phyloP scores from a whole-genome alignment of 495 filamentous ascomycete species.

The Penicillium robsamsonii region DNA sequence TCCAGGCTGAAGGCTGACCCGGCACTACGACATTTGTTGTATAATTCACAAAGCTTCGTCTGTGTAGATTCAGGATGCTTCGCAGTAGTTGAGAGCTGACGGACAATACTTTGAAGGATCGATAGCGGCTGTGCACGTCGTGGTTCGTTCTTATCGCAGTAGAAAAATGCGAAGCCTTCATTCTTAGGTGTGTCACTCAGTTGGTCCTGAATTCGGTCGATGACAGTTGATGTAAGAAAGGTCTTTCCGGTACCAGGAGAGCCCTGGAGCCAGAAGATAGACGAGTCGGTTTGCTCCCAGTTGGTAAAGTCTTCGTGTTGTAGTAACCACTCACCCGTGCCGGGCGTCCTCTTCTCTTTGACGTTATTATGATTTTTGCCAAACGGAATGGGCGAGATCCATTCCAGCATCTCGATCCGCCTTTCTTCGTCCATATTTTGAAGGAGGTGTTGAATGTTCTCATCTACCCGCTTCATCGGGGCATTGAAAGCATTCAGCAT shows the following conservation, averaged over 20 bases:
- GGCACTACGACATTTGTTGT: constrained; percentile 10
- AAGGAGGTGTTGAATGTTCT: constrained; percentile 10
- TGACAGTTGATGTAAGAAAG: constrained; percentile 34
- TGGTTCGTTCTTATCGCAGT: constrained; percentile 36
- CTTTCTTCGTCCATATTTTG: constrained; percentile 7
- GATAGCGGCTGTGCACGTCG: constrained; percentile 28
- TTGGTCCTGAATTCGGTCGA: constrained; percentile 25
- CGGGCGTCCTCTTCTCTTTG: constrained; percentile 18
- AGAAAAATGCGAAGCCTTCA: constrained; percentile 43
- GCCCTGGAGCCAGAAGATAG: constrained; percentile 27
- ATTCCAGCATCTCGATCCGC: constrained; percentile 17
- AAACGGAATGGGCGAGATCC: constrained; percentile 24
- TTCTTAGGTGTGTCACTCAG: constrained; percentile 14
- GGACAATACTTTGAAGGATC: constrained; percentile 36
- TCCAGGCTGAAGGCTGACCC: constrained; percentile 20
- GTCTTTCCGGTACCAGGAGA: constrained; percentile 38
- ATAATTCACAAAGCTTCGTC: constrained; percentile 12
- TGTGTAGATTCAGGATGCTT: constrained; percentile 14
- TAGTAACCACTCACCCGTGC: constrained; percentile 24
- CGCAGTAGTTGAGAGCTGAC: constrained; percentile 34
- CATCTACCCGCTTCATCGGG: no score
- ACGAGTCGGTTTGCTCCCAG: constrained; percentile 17
- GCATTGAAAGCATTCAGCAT: neutral
- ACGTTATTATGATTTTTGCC: constrained; percentile 20
- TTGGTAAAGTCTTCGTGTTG: constrained; percentile 12